Evolutionary conservation across 2,329 filamentous ascomycete genomes (phyloP), one percentile per base, ranked within the genome.

Genomic region (Trichoderma asperellum): DNA sequence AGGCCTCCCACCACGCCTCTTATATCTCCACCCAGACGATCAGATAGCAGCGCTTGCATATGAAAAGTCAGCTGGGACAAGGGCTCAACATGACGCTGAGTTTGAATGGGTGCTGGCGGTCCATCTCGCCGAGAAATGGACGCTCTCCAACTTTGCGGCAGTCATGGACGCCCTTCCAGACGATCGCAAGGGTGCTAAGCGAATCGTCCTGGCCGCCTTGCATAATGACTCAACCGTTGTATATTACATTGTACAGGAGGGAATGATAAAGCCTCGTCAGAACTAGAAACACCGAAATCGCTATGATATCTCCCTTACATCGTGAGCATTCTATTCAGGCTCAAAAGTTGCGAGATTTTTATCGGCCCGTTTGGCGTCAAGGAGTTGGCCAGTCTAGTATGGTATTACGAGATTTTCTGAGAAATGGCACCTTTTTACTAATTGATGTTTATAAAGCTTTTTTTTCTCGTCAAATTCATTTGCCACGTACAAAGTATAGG

Each of bases 231-330:
- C 92, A 72, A 95, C 92, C 0, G 86, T 96, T 21, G 91, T 93
- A 52, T 96, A 95, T 80, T 96, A 96, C 77, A 86, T 94, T 72
- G 88, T 95, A 78, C 92, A 95, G 75, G 92, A 95, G 78, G 92
- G 92, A n/a, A 89, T 94, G 72, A 91, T 95, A 65, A 96, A 95
- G 82, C 92, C 92, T 29, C 85, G 92, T 69, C 92, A 95, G 78
- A 96, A 96, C 77, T 95, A 81, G 21, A 40, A 27, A 59, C 35
- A 16, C 27, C 37, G 63, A 64, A 43, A 85, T 40, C 18, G 55
- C 14, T 34, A 16, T 24, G 34, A 16, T 32, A 57, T 49, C 6
- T 16, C 18, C 18, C 40, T 21, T 32, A 11, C n/a, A 32, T n/a
- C 18, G 27, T 16, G 24, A 40, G 32, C 27, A 14, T 40, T 12